Conservation (phyloP, 768 basidiomycete genomes). For the Neoboletus magnificus region DNA sequence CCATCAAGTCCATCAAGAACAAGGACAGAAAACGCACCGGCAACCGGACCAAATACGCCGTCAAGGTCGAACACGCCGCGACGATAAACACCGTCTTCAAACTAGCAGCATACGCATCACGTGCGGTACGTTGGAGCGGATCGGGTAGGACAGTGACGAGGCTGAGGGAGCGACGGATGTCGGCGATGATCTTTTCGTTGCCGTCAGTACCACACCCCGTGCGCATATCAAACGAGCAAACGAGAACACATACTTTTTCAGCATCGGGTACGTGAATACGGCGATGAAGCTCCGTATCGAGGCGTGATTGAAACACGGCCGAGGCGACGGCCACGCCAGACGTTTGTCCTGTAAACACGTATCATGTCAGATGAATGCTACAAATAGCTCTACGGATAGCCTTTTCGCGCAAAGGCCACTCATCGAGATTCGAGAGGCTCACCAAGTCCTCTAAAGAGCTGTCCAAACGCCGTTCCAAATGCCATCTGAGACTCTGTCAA, state of each 20-base stretch:
- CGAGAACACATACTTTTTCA: neutral
- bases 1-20: too few relatives aligned
- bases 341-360: conserved; percentile 12
- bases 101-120: too few relatives aligned
- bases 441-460: conserved; percentile 23
- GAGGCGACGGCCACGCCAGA: conserved; percentile 22
- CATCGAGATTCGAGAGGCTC: neutral
- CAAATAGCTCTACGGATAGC: neutral
- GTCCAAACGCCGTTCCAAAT: conserved; percentile 24
- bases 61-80: too few relatives aligned
- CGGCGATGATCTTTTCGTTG: conserved; percentile 12
- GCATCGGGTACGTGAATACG: conserved; percentile 15
- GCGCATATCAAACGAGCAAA: too few relatives aligned
- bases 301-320: conserved; percentile 20
- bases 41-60: too few relatives aligned
- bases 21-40: too few relatives aligned
- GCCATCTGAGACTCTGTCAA: conserved; percentile 20
- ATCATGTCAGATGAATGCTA: neutral
- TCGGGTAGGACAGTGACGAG: too few relatives aligned
- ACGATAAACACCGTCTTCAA: too few relatives aligned
- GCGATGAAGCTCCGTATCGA: conserved; percentile 10
- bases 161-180: conserved; percentile 20
- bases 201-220: neutral
- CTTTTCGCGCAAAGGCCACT: too few relatives aligned
- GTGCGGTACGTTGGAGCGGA: too few relatives aligned